phyloP scores from a whole-genome alignment of 352 stramenopile species.

The Phytopythium montanum region DNA sequence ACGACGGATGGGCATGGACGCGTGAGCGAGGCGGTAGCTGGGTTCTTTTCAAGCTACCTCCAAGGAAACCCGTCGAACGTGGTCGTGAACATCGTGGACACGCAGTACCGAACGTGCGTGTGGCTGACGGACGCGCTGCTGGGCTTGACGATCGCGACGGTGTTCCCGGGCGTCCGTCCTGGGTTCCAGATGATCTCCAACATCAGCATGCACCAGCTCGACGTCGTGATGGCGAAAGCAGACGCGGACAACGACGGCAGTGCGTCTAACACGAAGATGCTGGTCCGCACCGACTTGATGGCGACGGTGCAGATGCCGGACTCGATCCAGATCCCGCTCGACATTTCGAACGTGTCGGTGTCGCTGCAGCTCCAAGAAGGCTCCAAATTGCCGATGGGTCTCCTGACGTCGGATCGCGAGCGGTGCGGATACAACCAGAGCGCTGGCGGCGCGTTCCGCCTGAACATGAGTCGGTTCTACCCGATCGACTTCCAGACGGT shows the following conservation, averaged over 20 bases:
- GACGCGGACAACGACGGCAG: slow-evolving; percentile 5
- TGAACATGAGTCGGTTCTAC: slow-evolving; percentile 77
- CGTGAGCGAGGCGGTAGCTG: slow-evolving; percentile 44
- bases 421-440: slow-evolving; percentile 61
- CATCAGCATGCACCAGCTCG: slow-evolving; percentile 65
- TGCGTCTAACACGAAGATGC: slow-evolving; percentile 66
- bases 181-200: slow-evolving; percentile 63
- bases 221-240: slow-evolving; percentile 48
- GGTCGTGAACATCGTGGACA: slow-evolving; percentile 40
- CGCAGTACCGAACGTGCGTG: slow-evolving; percentile 46
- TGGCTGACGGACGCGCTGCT: slow-evolving; percentile 65
- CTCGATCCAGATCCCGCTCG: slow-evolving; percentile 62
- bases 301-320: slow-evolving; percentile 69
- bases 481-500: slow-evolving; percentile 41
- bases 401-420: slow-evolving; percentile 49
- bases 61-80: slow-evolving; percentile 50
- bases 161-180: slow-evolving; percentile 51
- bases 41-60: slow-evolving; percentile 73
- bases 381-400: slow-evolving; percentile 29
- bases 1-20: slow-evolving; percentile 29
- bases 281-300: slow-evolving; percentile 59
- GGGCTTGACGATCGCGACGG: slow-evolving; percentile 55
- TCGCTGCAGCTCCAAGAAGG: slow-evolving; percentile 48
- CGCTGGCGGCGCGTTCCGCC: slow-evolving; percentile 45
- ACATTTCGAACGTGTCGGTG: slow-evolving; percentile 65